A percentile compares a stretch with the other conserved stretches of the same genome.
These are phyloP conservation scores for Sporothrix brasiliensis DNA, from an alignment of 2,329 filamentous ascomycete species.

Conservation along the genomic window DNA sequence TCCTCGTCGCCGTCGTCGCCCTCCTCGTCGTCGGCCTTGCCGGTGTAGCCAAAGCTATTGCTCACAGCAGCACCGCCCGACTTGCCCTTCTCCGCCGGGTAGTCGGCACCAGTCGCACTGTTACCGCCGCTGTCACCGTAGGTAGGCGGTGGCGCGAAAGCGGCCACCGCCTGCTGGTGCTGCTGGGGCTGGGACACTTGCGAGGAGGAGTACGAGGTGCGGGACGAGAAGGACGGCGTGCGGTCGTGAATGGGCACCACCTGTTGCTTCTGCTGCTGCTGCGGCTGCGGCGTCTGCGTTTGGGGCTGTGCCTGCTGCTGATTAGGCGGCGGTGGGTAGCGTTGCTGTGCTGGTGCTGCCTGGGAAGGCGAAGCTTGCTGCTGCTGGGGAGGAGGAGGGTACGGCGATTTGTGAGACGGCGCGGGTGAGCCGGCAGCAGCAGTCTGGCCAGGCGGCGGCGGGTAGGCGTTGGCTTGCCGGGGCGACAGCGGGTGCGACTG, in stretches of 20 bases:
- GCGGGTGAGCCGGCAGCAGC: slow-evolving; percentile 39
- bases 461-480: slow-evolving; percentile 39
- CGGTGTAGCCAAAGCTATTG: slow-evolving; percentile 1
- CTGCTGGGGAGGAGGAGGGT: slow-evolving; percentile 43
- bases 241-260: slow-evolving; percentile 46
- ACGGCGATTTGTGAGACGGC: slow-evolving; percentile 40
- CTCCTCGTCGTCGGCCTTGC: slow-evolving; percentile 31
- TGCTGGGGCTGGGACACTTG: slow-evolving; percentile 29
- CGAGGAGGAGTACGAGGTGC: slow-evolving; percentile 34
- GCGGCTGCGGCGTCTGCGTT: slow-evolving; percentile 36
- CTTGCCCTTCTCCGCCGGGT: slow-evolving; percentile 43
- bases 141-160: slow-evolving; percentile 39
- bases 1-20: background rate
- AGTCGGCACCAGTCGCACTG: slow-evolving; percentile 26
- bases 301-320: slow-evolving; percentile 36
- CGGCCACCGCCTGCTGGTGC: slow-evolving; percentile 35
- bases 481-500: slow-evolving; percentile 40
- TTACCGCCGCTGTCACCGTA: slow-evolving; percentile 39
- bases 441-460: slow-evolving; percentile 42
- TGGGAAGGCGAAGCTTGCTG: slow-evolving; percentile 39
- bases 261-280: slow-evolving; percentile 38
- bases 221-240: slow-evolving; percentile 38
- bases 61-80: background rate
- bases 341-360: slow-evolving; percentile 40
- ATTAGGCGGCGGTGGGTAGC: slow-evolving; percentile 39